These are phyloP conservation scores for Apiospora marii DNA, from an alignment of 2,329 filamentous ascomycete species.

Conservation along the genomic window DNA sequence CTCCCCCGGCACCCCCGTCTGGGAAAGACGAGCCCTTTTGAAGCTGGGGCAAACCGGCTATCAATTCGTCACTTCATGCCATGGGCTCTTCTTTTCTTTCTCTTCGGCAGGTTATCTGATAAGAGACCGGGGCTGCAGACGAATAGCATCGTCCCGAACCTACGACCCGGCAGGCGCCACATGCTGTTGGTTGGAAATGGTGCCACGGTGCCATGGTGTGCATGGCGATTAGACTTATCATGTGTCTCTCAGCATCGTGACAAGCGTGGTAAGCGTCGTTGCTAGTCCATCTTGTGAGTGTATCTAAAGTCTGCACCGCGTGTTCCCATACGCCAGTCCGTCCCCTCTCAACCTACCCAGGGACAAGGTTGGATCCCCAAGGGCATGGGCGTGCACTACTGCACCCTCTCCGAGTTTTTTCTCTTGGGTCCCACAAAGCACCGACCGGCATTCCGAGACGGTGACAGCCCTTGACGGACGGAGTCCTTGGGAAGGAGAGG, in stretches of 20 bases:
- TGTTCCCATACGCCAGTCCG: conserved; percentile 9
- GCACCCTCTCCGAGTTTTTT: not conserved
- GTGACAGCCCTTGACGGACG: conserved; percentile 13
- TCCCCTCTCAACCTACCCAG: not conserved
- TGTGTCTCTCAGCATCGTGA: conserved; percentile 11
- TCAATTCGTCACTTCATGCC: conserved; percentile 4
- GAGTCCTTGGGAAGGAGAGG: not conserved
- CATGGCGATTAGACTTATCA: conserved; percentile 21
- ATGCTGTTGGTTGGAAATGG: conserved; percentile 16
- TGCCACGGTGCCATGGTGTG: not conserved
- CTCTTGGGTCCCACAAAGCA: conserved; percentile 12
- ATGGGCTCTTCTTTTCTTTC: not conserved
- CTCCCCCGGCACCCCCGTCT: not conserved
- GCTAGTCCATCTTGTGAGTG: conserved; percentile 3
- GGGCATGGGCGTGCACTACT: conserved; percentile 10
- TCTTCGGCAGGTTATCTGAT: conserved; percentile 22
- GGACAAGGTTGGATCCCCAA: conserved; percentile 15
- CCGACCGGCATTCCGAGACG: conserved; percentile 15
- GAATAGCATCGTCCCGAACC: conserved; percentile 15
- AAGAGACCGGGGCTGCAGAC: conserved; percentile 18
- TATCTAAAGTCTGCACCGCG: not conserved
- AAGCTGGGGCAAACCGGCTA: conserved; percentile 4
- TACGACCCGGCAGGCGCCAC: conserved; percentile 15
- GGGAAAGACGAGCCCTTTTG: conserved; percentile 4
- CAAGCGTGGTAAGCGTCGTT: conserved; percentile 18